Conservation (phyloP, 2,329 filamentous ascomycete genomes). For the Endothia cerciana region DNA sequence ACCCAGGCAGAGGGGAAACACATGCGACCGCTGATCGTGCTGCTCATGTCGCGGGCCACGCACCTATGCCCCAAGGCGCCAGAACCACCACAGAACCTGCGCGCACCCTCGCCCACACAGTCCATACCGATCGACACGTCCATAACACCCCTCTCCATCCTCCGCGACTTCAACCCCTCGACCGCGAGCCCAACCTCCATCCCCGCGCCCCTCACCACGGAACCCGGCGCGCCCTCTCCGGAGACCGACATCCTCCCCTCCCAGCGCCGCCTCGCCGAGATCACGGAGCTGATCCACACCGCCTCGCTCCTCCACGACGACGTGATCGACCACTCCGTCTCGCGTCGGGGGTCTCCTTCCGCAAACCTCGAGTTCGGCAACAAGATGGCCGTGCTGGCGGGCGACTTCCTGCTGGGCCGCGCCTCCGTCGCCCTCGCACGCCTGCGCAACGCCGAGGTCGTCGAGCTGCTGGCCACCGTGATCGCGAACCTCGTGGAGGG, state of each 20-base stretch:
- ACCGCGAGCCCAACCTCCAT: slow-evolving; percentile 61
- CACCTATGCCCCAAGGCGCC: slow-evolving; percentile 70
- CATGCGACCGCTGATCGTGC: slow-evolving; percentile 88
- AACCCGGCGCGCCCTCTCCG: slow-evolving; percentile 44
- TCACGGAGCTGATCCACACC: slow-evolving; percentile 96
- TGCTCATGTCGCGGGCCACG: slow-evolving; percentile 95
- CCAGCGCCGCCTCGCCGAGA: slow-evolving; percentile 90
- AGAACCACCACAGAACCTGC: slow-evolving; percentile 45
- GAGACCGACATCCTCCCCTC: slow-evolving; percentile 82
- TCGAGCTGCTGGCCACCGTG: slow-evolving; percentile 90
- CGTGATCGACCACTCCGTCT: slow-evolving; percentile 91
- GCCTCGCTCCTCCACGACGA: slow-evolving; percentile 97
- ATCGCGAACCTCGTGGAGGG: slow-evolving; percentile 98
- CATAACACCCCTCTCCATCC: slow-evolving; percentile 59
- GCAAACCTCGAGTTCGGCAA: slow-evolving; percentile 97
- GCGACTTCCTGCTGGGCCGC: slow-evolving; percentile 92
- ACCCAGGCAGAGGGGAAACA: slow-evolving; percentile 97
- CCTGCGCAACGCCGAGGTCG: slow-evolving; percentile 89
- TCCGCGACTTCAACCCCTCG: slow-evolving; percentile 83
- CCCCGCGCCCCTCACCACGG: slow-evolving; percentile 35
- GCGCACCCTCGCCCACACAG: slow-evolving; percentile 42
- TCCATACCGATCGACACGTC: slow-evolving; percentile 51
- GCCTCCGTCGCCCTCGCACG: slow-evolving; percentile 93
- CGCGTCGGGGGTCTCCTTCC: slow-evolving; percentile 80
- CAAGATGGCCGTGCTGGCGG: slow-evolving; percentile 97